These are phyloP conservation scores for Limonomyces culmigenus DNA, from an alignment of 1,284 basidiomycete genomes.

Conservation along the genomic window DNA sequence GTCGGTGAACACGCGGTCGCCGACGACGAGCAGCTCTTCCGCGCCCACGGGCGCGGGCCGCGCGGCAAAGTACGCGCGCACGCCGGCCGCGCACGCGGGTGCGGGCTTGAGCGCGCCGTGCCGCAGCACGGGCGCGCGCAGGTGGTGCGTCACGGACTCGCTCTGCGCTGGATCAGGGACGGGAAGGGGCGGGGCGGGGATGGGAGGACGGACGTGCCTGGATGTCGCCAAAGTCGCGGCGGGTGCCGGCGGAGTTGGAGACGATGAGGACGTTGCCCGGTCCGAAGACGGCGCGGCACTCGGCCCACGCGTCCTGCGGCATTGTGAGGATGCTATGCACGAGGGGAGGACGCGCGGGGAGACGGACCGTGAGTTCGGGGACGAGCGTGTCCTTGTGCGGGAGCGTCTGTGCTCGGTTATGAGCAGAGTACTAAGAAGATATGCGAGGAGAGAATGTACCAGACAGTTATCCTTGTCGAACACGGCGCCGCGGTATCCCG, in stretches of 20 bases:
- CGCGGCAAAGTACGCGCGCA: conserved; percentile 49
- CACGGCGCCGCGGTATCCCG: conserved; percentile 77
- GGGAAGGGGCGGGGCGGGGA: conserved; percentile 1
- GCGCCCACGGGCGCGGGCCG: conserved; percentile 32
- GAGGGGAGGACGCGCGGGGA: no score
- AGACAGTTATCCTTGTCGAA: conserved; percentile 98
- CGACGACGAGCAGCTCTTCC: conserved; percentile 63
- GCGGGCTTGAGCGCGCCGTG: conserved; percentile 68
- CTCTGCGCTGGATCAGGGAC: conserved; percentile 30
- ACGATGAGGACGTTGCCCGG: conserved; percentile 75
- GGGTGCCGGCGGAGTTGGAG: conserved; percentile 84
- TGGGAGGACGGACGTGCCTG: conserved; percentile 33
- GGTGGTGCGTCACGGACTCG: conserved; percentile 66
- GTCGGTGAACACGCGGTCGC: conserved; percentile 87
- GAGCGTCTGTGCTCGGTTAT: conserved; percentile 34
- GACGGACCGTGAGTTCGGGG: conserved; percentile 47
- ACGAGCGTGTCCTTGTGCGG: conserved; percentile 60
- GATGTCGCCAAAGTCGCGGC: conserved; percentile 60
- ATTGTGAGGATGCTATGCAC: no score
- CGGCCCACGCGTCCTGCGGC: conserved; percentile 67
- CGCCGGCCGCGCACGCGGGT: conserved; percentile 51
- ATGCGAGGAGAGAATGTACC: conserved; percentile 25
- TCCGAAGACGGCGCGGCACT: conserved; percentile 62
- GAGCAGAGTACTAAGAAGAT: not conserved
- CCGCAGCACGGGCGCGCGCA: conserved; percentile 69